These are phyloP conservation scores for Limnanthes douglasii DNA, from an alignment of 345 rosid species.

Conservation along the genomic window DNA sequence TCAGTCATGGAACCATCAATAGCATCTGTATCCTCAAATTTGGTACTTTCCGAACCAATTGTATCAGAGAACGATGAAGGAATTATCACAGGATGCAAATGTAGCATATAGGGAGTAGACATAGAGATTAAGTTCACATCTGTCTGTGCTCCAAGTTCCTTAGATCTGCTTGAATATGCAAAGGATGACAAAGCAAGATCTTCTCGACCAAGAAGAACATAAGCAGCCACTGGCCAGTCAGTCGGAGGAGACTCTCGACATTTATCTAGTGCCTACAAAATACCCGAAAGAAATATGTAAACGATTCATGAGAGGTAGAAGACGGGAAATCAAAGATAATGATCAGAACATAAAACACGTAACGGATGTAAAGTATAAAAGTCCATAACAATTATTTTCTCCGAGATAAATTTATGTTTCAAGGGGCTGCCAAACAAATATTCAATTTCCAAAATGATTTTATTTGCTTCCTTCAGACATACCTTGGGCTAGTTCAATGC, in stretches of 20 bases:
- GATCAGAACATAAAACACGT: conserved; percentile 2
- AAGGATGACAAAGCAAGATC: conserved; percentile 66
- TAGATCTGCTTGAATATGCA: conserved; percentile 29
- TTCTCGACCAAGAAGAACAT: conserved; percentile 88
- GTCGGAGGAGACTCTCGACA: conserved; percentile 91
- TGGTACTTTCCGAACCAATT: conserved; percentile 41
- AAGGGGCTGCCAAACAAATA: too few species aligned
- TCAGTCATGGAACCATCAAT: conserved; percentile 62
- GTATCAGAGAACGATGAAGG: conserved; percentile 72
- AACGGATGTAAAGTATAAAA: too few species aligned
- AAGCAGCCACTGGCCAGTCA: conserved; percentile 93
- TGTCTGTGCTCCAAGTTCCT: conserved; percentile 42
- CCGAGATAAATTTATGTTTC: too few species aligned
- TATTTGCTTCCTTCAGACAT: background rate
- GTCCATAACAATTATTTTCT: too few species aligned
- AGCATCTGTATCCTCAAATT: conserved; percentile 67
- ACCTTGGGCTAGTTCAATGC: background rate
- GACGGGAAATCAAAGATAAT: background rate
- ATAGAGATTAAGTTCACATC: conserved; percentile 47
- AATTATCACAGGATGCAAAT: conserved; percentile 81
- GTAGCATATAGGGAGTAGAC: conserved; percentile 92
- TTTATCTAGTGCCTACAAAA: conserved; percentile 65
- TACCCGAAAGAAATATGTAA: conserved; percentile 10
- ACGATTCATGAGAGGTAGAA: too few species aligned
- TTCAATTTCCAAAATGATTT: too few species aligned